Evolutionary conservation across 345 rosid genomes (phyloP).

Genomic region (Aquilaria yunnanensis): DNA sequence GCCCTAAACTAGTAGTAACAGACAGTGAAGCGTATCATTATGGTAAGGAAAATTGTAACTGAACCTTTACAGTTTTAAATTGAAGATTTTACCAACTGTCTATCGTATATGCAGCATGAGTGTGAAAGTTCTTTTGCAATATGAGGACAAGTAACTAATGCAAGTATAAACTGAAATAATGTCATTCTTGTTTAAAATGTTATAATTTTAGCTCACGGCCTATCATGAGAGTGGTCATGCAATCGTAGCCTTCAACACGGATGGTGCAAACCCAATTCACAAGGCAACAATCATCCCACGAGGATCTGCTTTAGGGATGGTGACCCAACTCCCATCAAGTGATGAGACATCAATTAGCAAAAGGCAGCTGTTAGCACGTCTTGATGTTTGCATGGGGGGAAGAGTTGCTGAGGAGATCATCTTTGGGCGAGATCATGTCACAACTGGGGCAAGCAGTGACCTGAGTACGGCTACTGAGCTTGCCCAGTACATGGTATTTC

Average conservation of each 20-base stretch:
- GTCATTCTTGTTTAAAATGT: conserved; percentile 8
- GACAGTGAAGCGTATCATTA: no score
- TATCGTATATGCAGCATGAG: no score
- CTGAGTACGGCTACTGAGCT: conserved; percentile 88
- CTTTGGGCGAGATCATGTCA: conserved; percentile 81
- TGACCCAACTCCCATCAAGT: conserved; percentile 90
- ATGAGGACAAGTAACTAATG: no score
- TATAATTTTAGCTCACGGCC: conserved; percentile 70
- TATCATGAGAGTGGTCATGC: conserved; percentile 99
- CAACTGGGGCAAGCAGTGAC: conserved; percentile 98
- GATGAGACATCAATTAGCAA: conserved; percentile 97
- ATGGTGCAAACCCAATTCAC: conserved; percentile 95
- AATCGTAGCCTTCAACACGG: conserved; percentile 83
- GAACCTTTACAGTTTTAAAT: no score
- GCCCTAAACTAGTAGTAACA: no score
- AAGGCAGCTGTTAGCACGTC: conserved; percentile 90
- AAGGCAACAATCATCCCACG: conserved; percentile 99
- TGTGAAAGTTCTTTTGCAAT: no score
- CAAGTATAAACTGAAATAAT: neutral
- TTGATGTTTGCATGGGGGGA: conserved; percentile 99
- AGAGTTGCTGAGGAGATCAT: conserved; percentile 99
- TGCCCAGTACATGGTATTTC: conserved; percentile 85
- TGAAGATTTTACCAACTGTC: no score
- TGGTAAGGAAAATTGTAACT: no score
- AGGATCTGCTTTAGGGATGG: conserved; percentile 99